Percentiles rank a stretch among this genome's conserved stretches.
Evolutionary conservation across 306 rosid species (phyloP).

Genomic region (Rubus idaeus): DNA sequence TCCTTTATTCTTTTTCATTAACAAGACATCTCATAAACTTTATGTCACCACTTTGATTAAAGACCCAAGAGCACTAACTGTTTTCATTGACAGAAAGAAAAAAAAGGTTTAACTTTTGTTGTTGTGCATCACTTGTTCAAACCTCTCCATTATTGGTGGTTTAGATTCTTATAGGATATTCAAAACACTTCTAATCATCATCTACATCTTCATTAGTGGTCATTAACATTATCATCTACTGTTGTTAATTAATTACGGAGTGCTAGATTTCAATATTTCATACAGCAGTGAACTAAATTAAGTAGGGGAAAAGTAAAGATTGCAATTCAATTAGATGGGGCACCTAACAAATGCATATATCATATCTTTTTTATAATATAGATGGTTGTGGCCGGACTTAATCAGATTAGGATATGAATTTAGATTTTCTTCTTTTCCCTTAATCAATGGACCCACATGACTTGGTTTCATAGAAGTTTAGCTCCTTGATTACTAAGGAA

Average conservation of each 20-base stretch:
- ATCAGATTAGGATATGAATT: too few relatives aligned
- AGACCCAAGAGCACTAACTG: background rate
- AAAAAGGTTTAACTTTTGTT: background rate
- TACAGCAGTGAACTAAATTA: background rate
- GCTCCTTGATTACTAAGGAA: background rate
- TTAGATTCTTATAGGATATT: slow-evolving; percentile 11
- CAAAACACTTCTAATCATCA: background rate
- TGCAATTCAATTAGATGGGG: background rate
- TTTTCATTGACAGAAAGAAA: slow-evolving; percentile 4
- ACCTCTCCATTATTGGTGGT: slow-evolving; percentile 6
- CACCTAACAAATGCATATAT: background rate
- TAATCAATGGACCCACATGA: too few relatives aligned
- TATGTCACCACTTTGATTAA: slow-evolving; percentile 5
- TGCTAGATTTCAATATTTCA: background rate
- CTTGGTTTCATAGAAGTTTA: too few relatives aligned
- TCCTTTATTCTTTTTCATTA: background rate
- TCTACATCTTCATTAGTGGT: slow-evolving; percentile 1
- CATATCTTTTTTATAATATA: background rate
- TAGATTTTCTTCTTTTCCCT: too few relatives aligned
- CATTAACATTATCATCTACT: background rate
- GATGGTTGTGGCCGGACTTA: too few relatives aligned
- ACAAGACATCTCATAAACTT: background rate
- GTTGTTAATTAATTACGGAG: background rate
- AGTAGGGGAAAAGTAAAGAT: background rate
- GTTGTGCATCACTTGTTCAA: background rate